A percentile compares a stretch with the other conserved stretches of the same genome.
These are phyloP conservation scores for Cryomyces minteri DNA, from an alignment of 495 filamentous ascomycete species.

Conservation along the genomic window DNA sequence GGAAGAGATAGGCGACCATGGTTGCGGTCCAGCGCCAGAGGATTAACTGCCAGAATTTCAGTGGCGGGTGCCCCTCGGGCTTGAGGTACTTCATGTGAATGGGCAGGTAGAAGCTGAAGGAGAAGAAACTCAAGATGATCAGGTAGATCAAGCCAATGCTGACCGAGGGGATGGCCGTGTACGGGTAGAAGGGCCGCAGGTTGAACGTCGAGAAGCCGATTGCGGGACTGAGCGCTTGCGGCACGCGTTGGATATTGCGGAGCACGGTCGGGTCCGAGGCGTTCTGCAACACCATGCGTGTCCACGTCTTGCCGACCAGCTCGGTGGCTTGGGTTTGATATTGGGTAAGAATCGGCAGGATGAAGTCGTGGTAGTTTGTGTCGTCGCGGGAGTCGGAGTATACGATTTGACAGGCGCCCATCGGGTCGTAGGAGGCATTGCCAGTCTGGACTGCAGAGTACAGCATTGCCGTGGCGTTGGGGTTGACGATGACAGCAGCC, in stretches of 20 bases:
- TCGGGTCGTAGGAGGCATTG: conserved; percentile 45
- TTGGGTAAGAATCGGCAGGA: conserved; percentile 29
- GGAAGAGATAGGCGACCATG: conserved; percentile 42
- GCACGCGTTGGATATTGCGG: conserved; percentile 25
- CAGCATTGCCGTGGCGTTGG: conserved; percentile 45
- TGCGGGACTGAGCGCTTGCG: conserved; percentile 43
- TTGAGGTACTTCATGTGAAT: conserved; percentile 40
- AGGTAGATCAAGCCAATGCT: conserved; percentile 54
- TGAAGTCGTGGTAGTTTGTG: conserved; percentile 31
- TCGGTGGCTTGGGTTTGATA: conserved; percentile 27
- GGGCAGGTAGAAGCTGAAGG: conserved; percentile 49
- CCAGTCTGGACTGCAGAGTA: conserved; percentile 33
- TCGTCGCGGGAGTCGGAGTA: conserved; percentile 41
- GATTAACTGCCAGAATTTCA: conserved; percentile 41
- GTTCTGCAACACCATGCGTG: conserved; percentile 20
- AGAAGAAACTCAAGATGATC: conserved; percentile 58
- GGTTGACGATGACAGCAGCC: conserved; percentile 47
- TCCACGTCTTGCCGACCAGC: conserved; percentile 37
- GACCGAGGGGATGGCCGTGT: conserved; percentile 37
- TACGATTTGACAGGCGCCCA: conserved; percentile 40
- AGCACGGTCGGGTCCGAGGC: conserved; percentile 18
- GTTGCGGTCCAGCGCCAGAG: conserved; percentile 43
- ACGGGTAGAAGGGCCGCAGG: conserved; percentile 41
- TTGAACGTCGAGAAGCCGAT: conserved; percentile 43
- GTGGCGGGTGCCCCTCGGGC: conserved; percentile 31